Percentiles rank a stretch among this genome's conserved stretches.
These are phyloP conservation scores for Phaffia rhodozyma DNA, from an alignment of 1,284 basidiomycete genomes.

Conservation along the genomic window DNA sequence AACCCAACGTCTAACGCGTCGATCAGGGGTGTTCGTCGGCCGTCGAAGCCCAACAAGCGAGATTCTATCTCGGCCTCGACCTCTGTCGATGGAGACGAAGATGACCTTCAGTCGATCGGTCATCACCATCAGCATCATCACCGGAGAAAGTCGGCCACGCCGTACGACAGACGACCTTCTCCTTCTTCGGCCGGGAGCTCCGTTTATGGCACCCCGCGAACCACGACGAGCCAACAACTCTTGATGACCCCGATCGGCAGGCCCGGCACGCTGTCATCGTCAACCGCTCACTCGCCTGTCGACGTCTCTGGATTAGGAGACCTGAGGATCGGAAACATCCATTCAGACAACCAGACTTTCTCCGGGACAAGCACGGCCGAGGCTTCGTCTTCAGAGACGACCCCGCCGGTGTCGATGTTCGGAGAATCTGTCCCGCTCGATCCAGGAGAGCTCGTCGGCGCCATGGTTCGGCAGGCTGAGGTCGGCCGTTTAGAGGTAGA, in stretches of 20 bases:
- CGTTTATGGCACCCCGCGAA: neutral
- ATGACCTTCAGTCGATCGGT: too few species aligned
- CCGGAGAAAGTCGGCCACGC: too few species aligned
- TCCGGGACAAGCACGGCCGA: slow-evolving; percentile 24
- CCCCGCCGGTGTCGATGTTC: slow-evolving; percentile 12
- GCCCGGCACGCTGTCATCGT: neutral
- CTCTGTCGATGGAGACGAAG: too few species aligned
- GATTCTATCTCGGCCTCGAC: too few species aligned
- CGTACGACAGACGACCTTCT: neutral
- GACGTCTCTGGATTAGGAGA: too few species aligned
- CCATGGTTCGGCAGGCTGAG: slow-evolving; percentile 30
- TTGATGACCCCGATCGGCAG: too few species aligned
- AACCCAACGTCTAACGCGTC: neutral
- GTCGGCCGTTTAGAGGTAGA: slow-evolving; percentile 29
- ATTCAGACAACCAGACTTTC: too few species aligned
- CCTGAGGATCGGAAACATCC: too few species aligned
- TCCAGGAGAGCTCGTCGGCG: slow-evolving; percentile 27
- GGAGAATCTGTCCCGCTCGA: slow-evolving; percentile 23
- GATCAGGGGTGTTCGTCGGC: too few species aligned
- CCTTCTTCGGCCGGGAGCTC: neutral
- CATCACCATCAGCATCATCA: too few species aligned
- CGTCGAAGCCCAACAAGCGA: too few species aligned
- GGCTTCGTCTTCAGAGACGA: slow-evolving; percentile 22
- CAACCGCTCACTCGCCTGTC: neutral
- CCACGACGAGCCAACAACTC: too few species aligned